Evolutionary conservation across 2,329 filamentous ascomycete species (phyloP).

Genomic region (Aureobasidium sp.): DNA sequence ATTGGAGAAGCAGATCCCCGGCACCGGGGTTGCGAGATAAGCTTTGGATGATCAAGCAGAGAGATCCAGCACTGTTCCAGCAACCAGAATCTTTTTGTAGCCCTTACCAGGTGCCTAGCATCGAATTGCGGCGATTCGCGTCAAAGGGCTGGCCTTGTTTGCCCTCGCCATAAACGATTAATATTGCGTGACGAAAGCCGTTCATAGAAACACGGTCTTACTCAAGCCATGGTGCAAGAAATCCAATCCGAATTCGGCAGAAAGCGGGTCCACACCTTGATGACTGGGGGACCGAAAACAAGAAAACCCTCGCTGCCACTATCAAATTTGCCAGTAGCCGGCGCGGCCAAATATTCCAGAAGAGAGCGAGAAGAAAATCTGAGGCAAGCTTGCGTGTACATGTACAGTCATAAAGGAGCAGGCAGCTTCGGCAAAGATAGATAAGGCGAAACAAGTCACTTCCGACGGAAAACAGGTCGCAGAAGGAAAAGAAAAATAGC

Average conservation of each 20-base stretch:
- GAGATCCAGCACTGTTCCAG: not conserved
- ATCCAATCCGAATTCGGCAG: not conserved
- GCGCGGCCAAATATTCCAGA: not conserved
- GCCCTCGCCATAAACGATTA: not conserved
- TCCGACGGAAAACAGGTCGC: not conserved
- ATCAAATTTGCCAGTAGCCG: not conserved
- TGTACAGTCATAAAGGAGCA: not conserved
- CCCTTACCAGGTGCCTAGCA: not conserved
- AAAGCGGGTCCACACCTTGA: constrained; percentile 6
- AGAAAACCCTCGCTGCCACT: not conserved
- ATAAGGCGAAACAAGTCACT: constrained; percentile 5
- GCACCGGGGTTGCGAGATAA: not conserved
- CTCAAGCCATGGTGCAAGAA: not conserved
- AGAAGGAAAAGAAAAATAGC: not conserved
- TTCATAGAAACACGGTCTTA: not conserved
- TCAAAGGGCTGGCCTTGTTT: not conserved
- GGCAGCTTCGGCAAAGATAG: not conserved
- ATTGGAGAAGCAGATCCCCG: constrained; percentile 1
- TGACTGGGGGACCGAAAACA: not conserved
- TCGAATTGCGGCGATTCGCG: not conserved
- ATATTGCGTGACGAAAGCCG: constrained; percentile 2
- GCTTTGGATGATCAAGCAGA: not conserved
- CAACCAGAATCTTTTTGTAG: not conserved
- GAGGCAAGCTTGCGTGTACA: constrained; percentile 1
- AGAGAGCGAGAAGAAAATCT: not conserved